Evolutionary conservation across 345 rosid genomes (phyloP), one percentile per base, ranked within the genome.

Genomic region (Lepidium aucheri): DNA sequence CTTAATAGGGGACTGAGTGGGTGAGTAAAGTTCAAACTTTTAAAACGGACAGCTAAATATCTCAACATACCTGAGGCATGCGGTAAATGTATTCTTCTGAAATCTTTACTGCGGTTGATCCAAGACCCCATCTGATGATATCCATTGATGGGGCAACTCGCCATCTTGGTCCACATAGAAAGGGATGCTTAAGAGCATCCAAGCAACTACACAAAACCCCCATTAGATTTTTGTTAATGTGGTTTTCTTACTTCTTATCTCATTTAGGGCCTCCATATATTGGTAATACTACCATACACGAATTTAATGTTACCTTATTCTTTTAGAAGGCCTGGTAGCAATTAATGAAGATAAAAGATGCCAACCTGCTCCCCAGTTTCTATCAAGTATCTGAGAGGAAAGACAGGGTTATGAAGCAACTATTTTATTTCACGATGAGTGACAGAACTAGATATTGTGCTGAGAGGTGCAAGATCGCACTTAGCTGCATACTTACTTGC

Each of bases 351-450:
- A 88, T 32, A 90, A 77, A 71, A 93, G 94, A 74, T 93, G 86
- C 98, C 97, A 93, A 47, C 98, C 98, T 3, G 92, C 91, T 63
- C 97, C 97, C 88, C 96, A 88, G 63, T 86, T 90, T 69, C 97
- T 81, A 80, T 93, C 97, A 33, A 93, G 98, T 58, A 93, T 93
- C 98, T 93, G 79, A 70, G 75, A 60, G 52, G 40, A 44, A 63
- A 60, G 18, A 34, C 7, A 15, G 45, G 13, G 20, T 53, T 35
- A 26, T 24, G 58, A 65, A 60, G 72, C 58, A 43, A 68, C 46
- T 20, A 13, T 11, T 72, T 13, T 20, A 14, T 28, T 20, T 46
- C 64, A 26, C 9, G 20, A 42, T 10, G 66, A 41, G 53, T 44
- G n/a, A 68, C 54, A 53, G 3, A 56, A 22, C 50, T 22, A 1